Evolutionary conservation across 306 rosid genomes (phyloP), one percentile per base, ranked within the genome.

Genomic region (Cucurbita maxima): DNA sequence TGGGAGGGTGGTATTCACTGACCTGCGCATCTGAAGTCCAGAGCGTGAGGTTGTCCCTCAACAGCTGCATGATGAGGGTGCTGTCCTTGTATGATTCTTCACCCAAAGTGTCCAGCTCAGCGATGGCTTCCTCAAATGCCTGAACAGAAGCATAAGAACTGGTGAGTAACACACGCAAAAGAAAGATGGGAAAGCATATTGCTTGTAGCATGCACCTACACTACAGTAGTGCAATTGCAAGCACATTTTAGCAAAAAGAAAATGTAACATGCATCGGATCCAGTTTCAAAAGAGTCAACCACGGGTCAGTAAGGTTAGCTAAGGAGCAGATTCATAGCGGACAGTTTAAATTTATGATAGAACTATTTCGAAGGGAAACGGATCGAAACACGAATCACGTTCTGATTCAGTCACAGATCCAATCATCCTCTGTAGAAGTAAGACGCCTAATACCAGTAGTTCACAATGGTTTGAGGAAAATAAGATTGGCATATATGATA

Each of bases 1-100:
- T 5, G 64, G n/a, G 41, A 11, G 64, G 64, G 37, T 58, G 64
- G 63, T 58, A 14, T 34, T 50, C 71, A 77, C 80, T 78, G 54
- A 86, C 96, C 86, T 83, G 92, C 47, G 78, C 88, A 83, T 90
- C 96, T 62, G 82, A 75, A 69, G 80, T 82, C 85, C 82, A 82
- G 77, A 82, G 66, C 71, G 85, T 78, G 77, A 81, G 82, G 61
- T 81, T 81, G 76, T 81, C 84, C 44, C 84, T 75, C 47, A 81
- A 76, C 47, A 82, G 85, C 54, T 78, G 85, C 85, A 82, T 82
- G 75, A 82, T 82, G 67, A 82, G 64, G 55, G 85, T 82, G 74
- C 82, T 82, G 48, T 82, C 85, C 82, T 78, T 82, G 80, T 74
- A 81, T 10, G 84, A 81, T 37, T 81, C 84, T 79, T 81, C 84